A percentile compares a stretch with the other conserved stretches of the same genome.
Evolutionary conservation across 257 asterid species (phyloP).

Genomic region (Salvia splendens): DNA sequence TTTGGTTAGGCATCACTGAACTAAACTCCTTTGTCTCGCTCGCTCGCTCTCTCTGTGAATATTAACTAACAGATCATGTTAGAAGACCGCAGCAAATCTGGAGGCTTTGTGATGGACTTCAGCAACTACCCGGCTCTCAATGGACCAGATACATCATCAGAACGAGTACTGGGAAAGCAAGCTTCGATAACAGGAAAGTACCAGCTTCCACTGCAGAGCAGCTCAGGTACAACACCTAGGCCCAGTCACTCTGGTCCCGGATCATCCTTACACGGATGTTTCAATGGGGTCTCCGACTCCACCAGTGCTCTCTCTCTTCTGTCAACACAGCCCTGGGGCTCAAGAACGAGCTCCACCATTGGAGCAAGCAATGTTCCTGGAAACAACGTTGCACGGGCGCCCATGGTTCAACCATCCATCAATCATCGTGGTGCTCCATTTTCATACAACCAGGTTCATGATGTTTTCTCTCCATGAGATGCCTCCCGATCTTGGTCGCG

Average conservation of each 20-base stretch:
- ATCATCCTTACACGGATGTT: slow-evolving; percentile 53
- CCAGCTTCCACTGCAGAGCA: slow-evolving; percentile 60
- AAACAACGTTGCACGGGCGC: slow-evolving; percentile 35
- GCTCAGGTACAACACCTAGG: slow-evolving; percentile 45
- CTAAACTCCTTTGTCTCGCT: not conserved
- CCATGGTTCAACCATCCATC: slow-evolving; percentile 51
- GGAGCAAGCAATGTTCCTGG: slow-evolving; percentile 44
- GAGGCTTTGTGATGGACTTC: slow-evolving; percentile 79
- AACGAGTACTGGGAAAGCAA: slow-evolving; percentile 44
- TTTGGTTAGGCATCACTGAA: slow-evolving; percentile 52
- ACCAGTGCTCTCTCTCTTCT: slow-evolving; percentile 98
- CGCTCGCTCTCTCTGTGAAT: not conserved
- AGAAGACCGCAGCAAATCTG: slow-evolving; percentile 57
- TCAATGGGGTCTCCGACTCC: slow-evolving; percentile 55
- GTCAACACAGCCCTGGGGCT: slow-evolving; percentile 87
- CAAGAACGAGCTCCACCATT: slow-evolving; percentile 52
- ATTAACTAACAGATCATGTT: slow-evolving; percentile 22
- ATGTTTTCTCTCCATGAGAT: slow-evolving; percentile 42
- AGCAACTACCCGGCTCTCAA: slow-evolving; percentile 44
- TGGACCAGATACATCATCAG: slow-evolving; percentile 45
- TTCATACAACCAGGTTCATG: slow-evolving; percentile 38
- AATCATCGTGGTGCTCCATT: slow-evolving; percentile 46
- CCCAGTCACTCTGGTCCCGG: slow-evolving; percentile 43
- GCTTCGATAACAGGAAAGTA: slow-evolving; percentile 41
- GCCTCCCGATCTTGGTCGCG: slow-evolving; percentile 56